Conservation (phyloP, 1,139 yeast species). For the Protomyces pachydermus region DNA sequence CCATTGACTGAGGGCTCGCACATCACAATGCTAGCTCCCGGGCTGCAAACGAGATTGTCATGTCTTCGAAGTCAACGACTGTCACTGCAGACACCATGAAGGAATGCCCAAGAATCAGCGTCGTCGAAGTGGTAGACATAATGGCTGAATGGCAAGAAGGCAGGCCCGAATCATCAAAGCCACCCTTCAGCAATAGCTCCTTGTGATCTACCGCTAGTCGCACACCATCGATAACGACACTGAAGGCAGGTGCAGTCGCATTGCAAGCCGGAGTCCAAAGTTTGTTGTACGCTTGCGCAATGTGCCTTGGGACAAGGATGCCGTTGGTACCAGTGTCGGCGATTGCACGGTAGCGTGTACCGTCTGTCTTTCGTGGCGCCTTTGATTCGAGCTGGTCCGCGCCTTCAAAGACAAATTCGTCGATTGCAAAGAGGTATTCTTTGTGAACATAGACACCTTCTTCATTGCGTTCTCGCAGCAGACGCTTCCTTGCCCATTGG, state of each 20-base stretch:
- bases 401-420: slow-evolving; percentile 4
- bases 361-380: not conserved
- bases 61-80: not conserved
- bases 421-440: slow-evolving; percentile 3
- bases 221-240: slow-evolving; percentile 4
- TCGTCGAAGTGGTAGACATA: not conserved
- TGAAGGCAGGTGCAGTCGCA: slow-evolving; percentile 14
- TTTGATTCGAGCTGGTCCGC: not conserved
- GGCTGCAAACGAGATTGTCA: not conserved
- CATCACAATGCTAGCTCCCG: not conserved
- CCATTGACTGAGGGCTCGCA: no score
- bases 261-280: slow-evolving; percentile 6
- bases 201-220: not conserved
- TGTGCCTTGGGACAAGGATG: not conserved
- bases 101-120: not conserved
- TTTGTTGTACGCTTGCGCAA: slow-evolving; percentile 10
- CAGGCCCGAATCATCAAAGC: not conserved
- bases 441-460: not conserved
- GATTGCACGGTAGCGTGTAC: not conserved
- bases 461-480: not conserved
- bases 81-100: not conserved
- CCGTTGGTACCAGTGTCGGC: slow-evolving; percentile 12
- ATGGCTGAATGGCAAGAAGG: not conserved
- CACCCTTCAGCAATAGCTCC: not conserved
- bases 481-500: not conserved